Percentiles rank a stretch among this genome's conserved stretches.
Evolutionary conservation across 2,329 filamentous ascomycete genomes (phyloP).

Genomic region (Trichophaea hybrida): DNA sequence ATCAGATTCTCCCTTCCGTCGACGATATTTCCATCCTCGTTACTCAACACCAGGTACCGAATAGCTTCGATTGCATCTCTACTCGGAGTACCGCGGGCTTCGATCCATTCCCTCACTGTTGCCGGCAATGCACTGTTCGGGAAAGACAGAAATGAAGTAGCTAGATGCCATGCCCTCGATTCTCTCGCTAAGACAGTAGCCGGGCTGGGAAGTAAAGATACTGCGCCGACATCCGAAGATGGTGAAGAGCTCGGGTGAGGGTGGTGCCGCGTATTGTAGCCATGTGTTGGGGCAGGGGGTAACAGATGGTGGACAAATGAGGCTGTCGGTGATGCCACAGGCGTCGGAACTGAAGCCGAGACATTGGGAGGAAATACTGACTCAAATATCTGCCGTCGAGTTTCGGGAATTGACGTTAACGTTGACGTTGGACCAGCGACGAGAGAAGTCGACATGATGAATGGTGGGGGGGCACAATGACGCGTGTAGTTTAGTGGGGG

Average conservation of each 20-base stretch:
- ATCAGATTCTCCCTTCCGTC: constrained; percentile 20
- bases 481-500: too few relatives aligned
- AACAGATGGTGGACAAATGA: constrained; percentile 14
- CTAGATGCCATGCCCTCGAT: constrained; percentile 25
- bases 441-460: too few relatives aligned
- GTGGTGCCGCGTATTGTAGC: constrained; percentile 15
- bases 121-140: constrained; percentile 20
- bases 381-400: constrained; percentile 23
- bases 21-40: constrained; percentile 12
- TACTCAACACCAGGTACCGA: constrained; percentile 21
- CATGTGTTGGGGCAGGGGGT: constrained; percentile 18
- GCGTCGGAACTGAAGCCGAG: constrained; percentile 24
- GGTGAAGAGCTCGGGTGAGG: constrained; percentile 6
- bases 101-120: constrained; percentile 16
- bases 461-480: too few relatives aligned
- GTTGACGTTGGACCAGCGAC: too few relatives aligned
- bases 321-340: constrained; percentile 7
- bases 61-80: constrained; percentile 25
- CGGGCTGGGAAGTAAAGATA: constrained; percentile 15
- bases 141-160: constrained; percentile 25
- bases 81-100: constrained; percentile 10
- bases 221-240: background rate
- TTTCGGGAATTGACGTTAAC: background rate
- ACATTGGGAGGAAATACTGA: constrained; percentile 26
- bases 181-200: constrained; percentile 21